phyloP scores from a whole-genome alignment of 2,329 filamentous ascomycete species.

The Alternaria conjuncta region DNA sequence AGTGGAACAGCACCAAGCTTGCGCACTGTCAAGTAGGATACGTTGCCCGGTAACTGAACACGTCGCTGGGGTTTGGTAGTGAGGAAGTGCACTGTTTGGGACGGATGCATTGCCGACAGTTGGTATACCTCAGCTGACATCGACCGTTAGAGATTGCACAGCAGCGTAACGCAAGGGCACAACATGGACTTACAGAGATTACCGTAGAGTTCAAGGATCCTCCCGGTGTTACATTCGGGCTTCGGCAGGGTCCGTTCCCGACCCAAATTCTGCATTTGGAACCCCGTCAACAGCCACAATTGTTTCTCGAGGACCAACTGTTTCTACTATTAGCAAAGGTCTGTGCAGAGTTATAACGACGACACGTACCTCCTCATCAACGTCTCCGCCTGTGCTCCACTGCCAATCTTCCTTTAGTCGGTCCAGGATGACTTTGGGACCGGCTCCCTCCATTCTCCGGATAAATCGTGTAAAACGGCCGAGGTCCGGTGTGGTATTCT shows the following conservation, averaged over 20 bases:
- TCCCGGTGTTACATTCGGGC: slow-evolving; percentile 39
- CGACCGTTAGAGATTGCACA: slow-evolving; percentile 36
- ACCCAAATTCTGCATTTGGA: slow-evolving; percentile 51
- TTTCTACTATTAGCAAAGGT: slow-evolving; percentile 1
- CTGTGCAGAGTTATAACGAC: background rate
- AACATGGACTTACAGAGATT: slow-evolving; percentile 45
- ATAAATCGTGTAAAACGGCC: slow-evolving; percentile 61
- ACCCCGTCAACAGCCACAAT: slow-evolving; percentile 66
- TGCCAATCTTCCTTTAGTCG: slow-evolving; percentile 60
- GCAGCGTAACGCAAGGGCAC: slow-evolving; percentile 22
- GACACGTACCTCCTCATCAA: slow-evolving; percentile 52
- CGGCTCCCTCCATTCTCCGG: slow-evolving; percentile 62
- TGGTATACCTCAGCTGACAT: slow-evolving; percentile 53
- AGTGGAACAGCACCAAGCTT: slow-evolving; percentile 56
- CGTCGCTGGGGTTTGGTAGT: slow-evolving; percentile 42
- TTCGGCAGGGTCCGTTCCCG: slow-evolving; percentile 28
- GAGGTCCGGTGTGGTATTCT: slow-evolving; percentile 33
- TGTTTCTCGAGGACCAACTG: slow-evolving; percentile 61
- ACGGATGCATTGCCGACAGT: slow-evolving; percentile 50
- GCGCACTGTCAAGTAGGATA: slow-evolving; percentile 37
- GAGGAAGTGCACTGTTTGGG: slow-evolving; percentile 46
- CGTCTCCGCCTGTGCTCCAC: slow-evolving; percentile 49
- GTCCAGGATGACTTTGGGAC: slow-evolving; percentile 59
- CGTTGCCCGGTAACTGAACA: slow-evolving; percentile 43
- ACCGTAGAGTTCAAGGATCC: slow-evolving; percentile 49